Evolutionary conservation across 306 rosid species (phyloP).

Genomic region (Vicia villosa): DNA sequence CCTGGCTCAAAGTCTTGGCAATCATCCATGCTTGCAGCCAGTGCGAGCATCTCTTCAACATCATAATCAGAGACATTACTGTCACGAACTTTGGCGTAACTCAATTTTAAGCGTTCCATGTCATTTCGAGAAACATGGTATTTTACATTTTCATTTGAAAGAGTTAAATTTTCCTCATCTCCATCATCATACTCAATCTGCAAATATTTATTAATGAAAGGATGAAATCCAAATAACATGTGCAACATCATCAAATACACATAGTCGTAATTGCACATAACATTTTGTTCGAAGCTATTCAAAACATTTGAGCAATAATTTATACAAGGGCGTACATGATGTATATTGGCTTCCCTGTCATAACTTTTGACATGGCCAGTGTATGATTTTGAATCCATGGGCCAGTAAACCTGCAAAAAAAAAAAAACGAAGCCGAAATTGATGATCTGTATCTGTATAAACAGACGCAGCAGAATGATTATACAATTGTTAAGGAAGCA

Average conservation of each 20-base stretch:
- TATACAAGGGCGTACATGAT: slow-evolving; percentile 59
- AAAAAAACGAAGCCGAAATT: slow-evolving; percentile 26
- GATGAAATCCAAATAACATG: slow-evolving; percentile 28
- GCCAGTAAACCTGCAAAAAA: slow-evolving; percentile 88
- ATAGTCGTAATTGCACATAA: slow-evolving; percentile 13
- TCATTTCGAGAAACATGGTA: slow-evolving; percentile 80
- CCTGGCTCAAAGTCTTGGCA: slow-evolving; percentile 86
- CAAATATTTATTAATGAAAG: slow-evolving; percentile 33
- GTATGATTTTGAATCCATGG: slow-evolving; percentile 82
- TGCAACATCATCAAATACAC: slow-evolving; percentile 9
- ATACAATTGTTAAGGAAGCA: not conserved
- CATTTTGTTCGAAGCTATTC: slow-evolving; percentile 15
- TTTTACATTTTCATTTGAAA: slow-evolving; percentile 74
- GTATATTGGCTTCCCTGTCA: slow-evolving; percentile 57
- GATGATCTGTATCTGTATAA: slow-evolving; percentile 30
- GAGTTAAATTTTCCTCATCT: slow-evolving; percentile 70
- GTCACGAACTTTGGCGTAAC: slow-evolving; percentile 51
- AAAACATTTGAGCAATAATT: slow-evolving; percentile 11
- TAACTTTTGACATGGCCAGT: slow-evolving; percentile 64
- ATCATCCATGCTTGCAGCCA: slow-evolving; percentile 94
- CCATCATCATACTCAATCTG: slow-evolving; percentile 89
- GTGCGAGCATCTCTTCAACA: slow-evolving; percentile 79
- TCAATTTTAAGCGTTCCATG: slow-evolving; percentile 76
- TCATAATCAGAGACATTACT: slow-evolving; percentile 70
- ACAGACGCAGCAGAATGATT: slow-evolving; percentile 20